These are phyloP conservation scores for Tulasnella sp. DNA, from an alignment of 768 basidiomycete genomes.

Conservation along the genomic window DNA sequence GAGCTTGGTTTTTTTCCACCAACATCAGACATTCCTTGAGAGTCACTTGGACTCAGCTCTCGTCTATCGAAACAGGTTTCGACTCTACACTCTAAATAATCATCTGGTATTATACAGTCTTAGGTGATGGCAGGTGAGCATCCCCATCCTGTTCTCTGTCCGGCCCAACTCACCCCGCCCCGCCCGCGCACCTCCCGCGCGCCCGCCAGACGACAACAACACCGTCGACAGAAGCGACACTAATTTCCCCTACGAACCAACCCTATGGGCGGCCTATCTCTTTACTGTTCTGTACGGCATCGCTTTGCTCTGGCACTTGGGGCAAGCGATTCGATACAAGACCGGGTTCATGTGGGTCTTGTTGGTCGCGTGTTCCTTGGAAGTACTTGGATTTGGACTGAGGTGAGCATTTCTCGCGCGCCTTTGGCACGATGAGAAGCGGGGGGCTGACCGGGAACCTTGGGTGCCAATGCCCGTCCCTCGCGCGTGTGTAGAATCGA, in stretches of 20 bases:
- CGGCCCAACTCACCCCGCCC: background rate
- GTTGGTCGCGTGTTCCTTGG: background rate
- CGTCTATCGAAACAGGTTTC: background rate
- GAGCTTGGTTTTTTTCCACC: background rate
- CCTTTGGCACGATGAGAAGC: background rate
- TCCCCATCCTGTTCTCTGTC: background rate
- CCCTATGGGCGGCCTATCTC: background rate
- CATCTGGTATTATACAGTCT: background rate
- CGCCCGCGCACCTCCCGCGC: background rate
- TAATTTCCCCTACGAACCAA: conserved; percentile 4
- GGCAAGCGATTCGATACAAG: conserved; percentile 4
- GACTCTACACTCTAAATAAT: background rate
- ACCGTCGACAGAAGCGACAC: background rate
- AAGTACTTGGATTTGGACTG: conserved; percentile 8
- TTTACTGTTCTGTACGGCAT: background rate
- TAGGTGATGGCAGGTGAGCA: background rate
- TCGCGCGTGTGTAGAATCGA: background rate
- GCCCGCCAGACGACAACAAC: background rate
- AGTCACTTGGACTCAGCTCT: background rate
- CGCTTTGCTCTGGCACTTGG: background rate
- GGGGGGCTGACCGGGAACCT: background rate
- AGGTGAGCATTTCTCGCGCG: background rate
- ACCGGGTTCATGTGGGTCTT: conserved; percentile 7
- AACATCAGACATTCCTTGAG: background rate
- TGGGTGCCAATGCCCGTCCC: background rate